Evolutionary conservation across 176 grass and related monocot genomes (phyloP).

Genomic region (Lolium multiflorum): DNA sequence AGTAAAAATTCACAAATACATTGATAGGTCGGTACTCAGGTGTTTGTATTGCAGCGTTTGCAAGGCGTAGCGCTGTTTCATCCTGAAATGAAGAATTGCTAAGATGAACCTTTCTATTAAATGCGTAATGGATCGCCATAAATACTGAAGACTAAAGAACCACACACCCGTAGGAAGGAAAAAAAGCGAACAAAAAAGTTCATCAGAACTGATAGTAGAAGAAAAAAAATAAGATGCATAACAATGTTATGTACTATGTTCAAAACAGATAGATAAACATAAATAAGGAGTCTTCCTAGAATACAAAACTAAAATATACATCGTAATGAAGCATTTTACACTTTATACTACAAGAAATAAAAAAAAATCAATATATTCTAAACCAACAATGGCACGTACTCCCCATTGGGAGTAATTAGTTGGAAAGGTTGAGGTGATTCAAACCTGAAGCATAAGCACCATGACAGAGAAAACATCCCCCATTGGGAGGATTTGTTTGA

Average conservation of each 20-base stretch:
- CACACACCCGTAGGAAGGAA: not conserved
- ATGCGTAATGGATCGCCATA: not conserved
- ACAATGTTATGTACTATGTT: not conserved
- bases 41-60: constrained; percentile 72
- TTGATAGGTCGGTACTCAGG: constrained; percentile 86
- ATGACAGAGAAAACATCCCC: constrained; percentile 88
- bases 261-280: not conserved
- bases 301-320: constrained; percentile 15
- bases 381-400: not conserved
- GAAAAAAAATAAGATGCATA: not conserved
- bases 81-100: constrained; percentile 53
- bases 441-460: constrained; percentile 96
- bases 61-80: constrained; percentile 74
- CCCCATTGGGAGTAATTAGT: no score
- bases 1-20: constrained; percentile 94
- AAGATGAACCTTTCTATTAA: not conserved
- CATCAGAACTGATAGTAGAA: not conserved
- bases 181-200: not conserved
- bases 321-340: not conserved
- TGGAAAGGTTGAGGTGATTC: constrained; percentile 15
- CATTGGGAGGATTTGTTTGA: constrained; percentile 94
- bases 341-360: constrained; percentile 6
- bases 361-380: not conserved
- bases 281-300: constrained; percentile 14
- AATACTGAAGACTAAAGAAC: not conserved